Percentiles rank a stretch among this genome's conserved stretches.
phyloP scores from a whole-genome alignment of 495 filamentous ascomycete species.

The Talaromyces ruber region DNA sequence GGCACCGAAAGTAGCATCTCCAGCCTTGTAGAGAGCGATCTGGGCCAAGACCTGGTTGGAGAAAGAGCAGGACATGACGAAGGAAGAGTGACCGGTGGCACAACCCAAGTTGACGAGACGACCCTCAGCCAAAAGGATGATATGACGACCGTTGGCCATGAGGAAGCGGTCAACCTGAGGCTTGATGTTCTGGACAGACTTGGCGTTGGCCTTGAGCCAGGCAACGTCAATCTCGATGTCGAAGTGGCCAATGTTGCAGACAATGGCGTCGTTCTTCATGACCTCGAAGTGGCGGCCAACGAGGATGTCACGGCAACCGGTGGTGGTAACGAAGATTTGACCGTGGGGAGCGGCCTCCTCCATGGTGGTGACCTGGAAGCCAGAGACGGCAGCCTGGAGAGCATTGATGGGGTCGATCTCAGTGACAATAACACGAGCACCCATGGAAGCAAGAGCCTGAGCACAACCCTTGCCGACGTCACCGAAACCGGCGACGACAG shows the following conservation, averaged over 20 bases:
- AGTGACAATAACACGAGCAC: conserved; percentile 92
- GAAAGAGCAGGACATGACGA: conserved; percentile 99
- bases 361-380: conserved; percentile 96
- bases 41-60: conserved; percentile 99
- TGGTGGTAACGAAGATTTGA: conserved; percentile 99
- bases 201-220: conserved; percentile 94
- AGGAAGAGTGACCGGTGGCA: conserved; percentile 97
- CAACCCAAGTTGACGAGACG: conserved; percentile 99
- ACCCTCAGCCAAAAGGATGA: conserved; percentile 96
- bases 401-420: conserved; percentile 99
- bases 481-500: conserved; percentile 94
- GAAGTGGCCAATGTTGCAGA: conserved; percentile 99
- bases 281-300: conserved; percentile 85
- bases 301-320: conserved; percentile 97
- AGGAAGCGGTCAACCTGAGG: conserved; percentile 97
- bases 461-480: conserved; percentile 99
- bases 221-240: conserved; percentile 99
- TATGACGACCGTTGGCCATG: conserved; percentile 88
- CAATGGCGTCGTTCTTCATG: conserved; percentile 98
- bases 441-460: conserved; percentile 90
- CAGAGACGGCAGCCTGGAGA: conserved; percentile 95
- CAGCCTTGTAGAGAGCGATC: conserved; percentile 94
- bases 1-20: conserved; percentile 75
- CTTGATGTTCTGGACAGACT: conserved; percentile 96
- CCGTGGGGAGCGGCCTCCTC: conserved; percentile 79